Percentiles rank a stretch among this genome's conserved stretches.
phyloP scores from a whole-genome alignment of 192 early-diverging fungal genomes.

The Chytriomyces sp. region DNA sequence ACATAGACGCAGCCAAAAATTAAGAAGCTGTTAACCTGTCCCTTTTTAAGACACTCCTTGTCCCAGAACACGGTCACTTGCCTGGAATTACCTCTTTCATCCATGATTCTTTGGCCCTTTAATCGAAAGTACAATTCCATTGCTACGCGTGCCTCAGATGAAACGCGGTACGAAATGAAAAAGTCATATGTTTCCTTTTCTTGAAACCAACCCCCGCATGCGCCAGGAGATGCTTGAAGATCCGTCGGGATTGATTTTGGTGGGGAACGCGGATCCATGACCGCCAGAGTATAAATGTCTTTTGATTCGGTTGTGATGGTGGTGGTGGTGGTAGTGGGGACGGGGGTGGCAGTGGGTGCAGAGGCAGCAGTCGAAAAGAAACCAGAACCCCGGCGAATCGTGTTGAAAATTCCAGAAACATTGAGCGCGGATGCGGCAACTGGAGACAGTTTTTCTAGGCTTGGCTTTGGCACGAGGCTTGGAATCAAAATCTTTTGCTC shows the following conservation, averaged over 20 bases:
- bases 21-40: no score
- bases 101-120: constrained; percentile 27
- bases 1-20: not conserved
- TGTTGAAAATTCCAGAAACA: no score
- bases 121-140: constrained; percentile 37
- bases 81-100: constrained; percentile 15
- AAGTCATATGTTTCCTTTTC: constrained; percentile 36
- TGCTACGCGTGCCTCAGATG: constrained; percentile 26
- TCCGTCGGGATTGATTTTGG: constrained; percentile 1
- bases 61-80: constrained; percentile 26
- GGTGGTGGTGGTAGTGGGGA: no score
- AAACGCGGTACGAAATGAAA: constrained; percentile 39
- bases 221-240: constrained; percentile 3
- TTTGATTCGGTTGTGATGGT: not conserved
- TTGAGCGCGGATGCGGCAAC: no score
- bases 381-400: not conserved
- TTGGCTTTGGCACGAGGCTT: not conserved
- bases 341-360: no score
- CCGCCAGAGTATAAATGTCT: not conserved
- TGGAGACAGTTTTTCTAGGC: not conserved
- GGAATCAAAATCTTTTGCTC: not conserved
- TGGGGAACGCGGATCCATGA: no score
- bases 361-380: not conserved
- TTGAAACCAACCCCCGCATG: constrained; percentile 23
- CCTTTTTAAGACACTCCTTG: constrained; percentile 38